These are phyloP conservation scores for Pichia sp. DNA, from an alignment of 1,139 yeast genomes.

Conservation along the genomic window DNA sequence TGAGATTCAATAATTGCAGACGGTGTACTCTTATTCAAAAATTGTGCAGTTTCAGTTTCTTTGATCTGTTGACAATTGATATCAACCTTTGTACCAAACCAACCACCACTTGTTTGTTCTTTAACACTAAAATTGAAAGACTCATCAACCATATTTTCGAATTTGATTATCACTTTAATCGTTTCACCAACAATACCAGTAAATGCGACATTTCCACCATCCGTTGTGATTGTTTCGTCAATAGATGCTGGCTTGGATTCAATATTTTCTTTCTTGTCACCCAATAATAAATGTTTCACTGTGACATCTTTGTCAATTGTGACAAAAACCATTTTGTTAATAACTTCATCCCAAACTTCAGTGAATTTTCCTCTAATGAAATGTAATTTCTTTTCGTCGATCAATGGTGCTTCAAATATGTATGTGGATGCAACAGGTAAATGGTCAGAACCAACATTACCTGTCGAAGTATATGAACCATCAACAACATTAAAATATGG, in stretches of 20 bases:
- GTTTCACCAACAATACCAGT: conserved; percentile 19
- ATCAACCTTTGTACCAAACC: conserved; percentile 18
- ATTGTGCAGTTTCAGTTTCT: neutral
- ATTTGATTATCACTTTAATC: conserved; percentile 2
- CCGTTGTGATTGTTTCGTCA: conserved; percentile 4
- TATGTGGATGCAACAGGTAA: conserved; percentile 65
- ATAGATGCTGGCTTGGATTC: neutral
- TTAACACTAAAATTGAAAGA: conserved; percentile 9
- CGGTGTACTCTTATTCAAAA: conserved; percentile 1
- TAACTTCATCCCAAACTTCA: conserved; percentile 21
- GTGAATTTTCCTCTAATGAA: conserved; percentile 17
- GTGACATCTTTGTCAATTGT: conserved; percentile 9
- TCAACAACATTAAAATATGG: conserved; percentile 37
- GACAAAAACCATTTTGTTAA: conserved; percentile 22
- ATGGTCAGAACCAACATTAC: conserved; percentile 63
- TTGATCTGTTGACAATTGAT: conserved; percentile 9
- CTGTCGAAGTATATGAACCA: conserved; percentile 38
- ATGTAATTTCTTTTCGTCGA: conserved; percentile 38
- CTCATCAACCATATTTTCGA: conserved; percentile 17
- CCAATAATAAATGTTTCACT: conserved; percentile 4
- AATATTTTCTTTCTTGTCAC: neutral
- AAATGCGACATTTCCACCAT: conserved; percentile 6
- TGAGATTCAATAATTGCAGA: conserved; percentile 10
- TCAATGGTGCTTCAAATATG: conserved; percentile 43
- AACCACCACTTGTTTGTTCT: conserved; percentile 15